Evolutionary conservation across 2,329 filamentous ascomycete genomes (phyloP).

Genomic region (Cladophialophora immunda): DNA sequence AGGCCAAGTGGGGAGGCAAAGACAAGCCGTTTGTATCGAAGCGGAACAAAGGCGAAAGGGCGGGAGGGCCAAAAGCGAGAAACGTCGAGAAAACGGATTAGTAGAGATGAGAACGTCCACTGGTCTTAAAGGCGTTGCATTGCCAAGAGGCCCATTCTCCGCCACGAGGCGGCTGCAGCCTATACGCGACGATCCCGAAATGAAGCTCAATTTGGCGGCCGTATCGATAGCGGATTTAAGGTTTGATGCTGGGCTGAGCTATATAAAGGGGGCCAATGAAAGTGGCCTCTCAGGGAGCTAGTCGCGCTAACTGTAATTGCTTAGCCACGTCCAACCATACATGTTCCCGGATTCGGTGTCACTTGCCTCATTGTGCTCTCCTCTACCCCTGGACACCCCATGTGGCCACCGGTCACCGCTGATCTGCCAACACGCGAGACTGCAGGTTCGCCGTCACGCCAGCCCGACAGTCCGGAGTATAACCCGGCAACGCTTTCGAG

Average conservation of each 20-base stretch:
- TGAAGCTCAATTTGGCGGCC: constrained; percentile 19
- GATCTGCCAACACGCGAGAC: neutral
- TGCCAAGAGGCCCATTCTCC: constrained; percentile 14
- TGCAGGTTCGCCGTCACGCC: neutral
- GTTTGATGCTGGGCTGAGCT: neutral
- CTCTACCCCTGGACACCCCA: neutral
- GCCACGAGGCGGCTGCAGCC: constrained; percentile 5
- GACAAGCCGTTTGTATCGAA: constrained; percentile 13
- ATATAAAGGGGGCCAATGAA: constrained; percentile 10
- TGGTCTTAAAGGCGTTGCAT: constrained; percentile 11
- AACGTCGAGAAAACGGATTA: neutral
- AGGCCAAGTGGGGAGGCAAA: constrained; percentile 9
- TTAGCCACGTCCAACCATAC: neutral
- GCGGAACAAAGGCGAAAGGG: constrained; percentile 15
- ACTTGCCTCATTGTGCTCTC: neutral
- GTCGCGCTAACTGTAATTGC: neutral
- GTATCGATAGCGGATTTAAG: constrained; percentile 20
- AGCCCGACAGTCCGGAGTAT: constrained; percentile 5
- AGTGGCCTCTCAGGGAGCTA: no score
- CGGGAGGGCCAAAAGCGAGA: neutral
- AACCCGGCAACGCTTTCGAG: neutral
- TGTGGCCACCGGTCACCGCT: neutral
- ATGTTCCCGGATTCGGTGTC: neutral
- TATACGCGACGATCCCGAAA: constrained; percentile 15
- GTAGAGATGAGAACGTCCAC: constrained; percentile 8